Conservation (phyloP, 2,329 filamentous ascomycete genomes). For the Monilinia fructicola region DNA sequence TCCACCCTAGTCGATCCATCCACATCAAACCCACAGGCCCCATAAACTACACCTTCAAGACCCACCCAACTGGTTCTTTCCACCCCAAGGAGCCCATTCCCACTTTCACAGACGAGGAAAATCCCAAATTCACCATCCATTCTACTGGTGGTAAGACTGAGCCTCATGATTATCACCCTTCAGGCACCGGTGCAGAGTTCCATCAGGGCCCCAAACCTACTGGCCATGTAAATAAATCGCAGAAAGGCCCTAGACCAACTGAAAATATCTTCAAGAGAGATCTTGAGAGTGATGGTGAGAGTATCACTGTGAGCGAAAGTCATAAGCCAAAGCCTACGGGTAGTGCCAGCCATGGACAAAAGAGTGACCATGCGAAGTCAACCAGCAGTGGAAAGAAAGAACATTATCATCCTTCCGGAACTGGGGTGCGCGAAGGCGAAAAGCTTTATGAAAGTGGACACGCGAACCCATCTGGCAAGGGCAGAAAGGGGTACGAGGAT, state of each 20-base stretch:
- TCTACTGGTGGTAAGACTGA: neutral
- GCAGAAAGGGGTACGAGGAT: neutral
- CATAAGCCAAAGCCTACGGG: neutral
- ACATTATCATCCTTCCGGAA: neutral
- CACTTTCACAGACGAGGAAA: neutral
- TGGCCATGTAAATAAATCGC: neutral
- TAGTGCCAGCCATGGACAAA: neutral
- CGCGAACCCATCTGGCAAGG: neutral
- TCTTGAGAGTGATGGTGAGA: neutral
- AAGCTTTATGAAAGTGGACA: neutral
- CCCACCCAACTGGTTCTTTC: neutral
- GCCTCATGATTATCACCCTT: neutral
- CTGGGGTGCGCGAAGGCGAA: neutral
- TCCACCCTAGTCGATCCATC: neutral
- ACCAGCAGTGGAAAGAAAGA: neutral
- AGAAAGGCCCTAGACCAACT: neutral
- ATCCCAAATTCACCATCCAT: neutral
- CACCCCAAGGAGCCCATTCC: neutral
- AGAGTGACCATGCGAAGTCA: neutral
- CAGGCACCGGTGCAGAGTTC: neutral
- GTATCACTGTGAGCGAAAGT: neutral
- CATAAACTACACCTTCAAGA: neutral
- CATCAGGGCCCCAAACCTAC: neutral
- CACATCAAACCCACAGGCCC: neutral
- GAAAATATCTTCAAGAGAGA: neutral